A percentile compares a stretch with the other conserved stretches of the same genome.
Evolutionary conservation across 352 stramenopile genomes (phyloP).

Genomic region (Phytopythium ostracodes): DNA sequence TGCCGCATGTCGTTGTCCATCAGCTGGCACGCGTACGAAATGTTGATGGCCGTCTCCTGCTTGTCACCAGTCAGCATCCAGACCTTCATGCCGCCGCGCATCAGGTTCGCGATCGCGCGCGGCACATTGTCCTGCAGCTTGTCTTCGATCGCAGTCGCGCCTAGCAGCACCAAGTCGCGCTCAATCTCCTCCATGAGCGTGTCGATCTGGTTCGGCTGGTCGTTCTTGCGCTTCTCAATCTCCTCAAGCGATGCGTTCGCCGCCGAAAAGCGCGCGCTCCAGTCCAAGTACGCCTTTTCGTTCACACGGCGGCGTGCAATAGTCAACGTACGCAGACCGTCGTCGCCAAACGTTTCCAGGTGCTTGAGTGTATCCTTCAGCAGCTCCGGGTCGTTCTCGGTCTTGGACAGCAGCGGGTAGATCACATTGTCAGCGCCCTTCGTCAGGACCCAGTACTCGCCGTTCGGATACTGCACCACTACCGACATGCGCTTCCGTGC

Average conservation of each 20-base stretch:
- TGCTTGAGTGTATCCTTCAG: conserved; percentile 59
- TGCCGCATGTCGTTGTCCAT: conserved; percentile 87
- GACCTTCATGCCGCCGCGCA: conserved; percentile 85
- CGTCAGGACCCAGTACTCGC: conserved; percentile 62
- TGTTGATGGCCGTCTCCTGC: conserved; percentile 94
- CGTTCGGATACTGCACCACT: conserved; percentile 65
- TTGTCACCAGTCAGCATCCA: conserved; percentile 95
- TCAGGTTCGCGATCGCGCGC: conserved; percentile 81
- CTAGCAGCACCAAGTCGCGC: conserved; percentile 73
- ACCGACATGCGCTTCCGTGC: conserved; percentile 81
- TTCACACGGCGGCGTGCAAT: conserved; percentile 61
- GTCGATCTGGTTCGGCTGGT: conserved; percentile 63
- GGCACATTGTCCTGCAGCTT: conserved; percentile 91
- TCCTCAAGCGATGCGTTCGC: conserved; percentile 70
- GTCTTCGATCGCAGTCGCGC: conserved; percentile 92
- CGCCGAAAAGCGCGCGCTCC: conserved; percentile 56
- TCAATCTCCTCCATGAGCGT: conserved; percentile 77
- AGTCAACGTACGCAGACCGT: conserved; percentile 82
- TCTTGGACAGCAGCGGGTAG: conserved; percentile 68
- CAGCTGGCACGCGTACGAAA: conserved; percentile 87
- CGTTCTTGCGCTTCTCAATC: conserved; percentile 78
- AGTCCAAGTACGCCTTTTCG: conserved; percentile 56
- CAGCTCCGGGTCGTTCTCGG: conserved; percentile 49
- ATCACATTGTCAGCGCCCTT: conserved; percentile 95
- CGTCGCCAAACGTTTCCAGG: conserved; percentile 75